Conservation (phyloP, 2,329 filamentous ascomycete species). For the Arthrobotrys conoides region DNA sequence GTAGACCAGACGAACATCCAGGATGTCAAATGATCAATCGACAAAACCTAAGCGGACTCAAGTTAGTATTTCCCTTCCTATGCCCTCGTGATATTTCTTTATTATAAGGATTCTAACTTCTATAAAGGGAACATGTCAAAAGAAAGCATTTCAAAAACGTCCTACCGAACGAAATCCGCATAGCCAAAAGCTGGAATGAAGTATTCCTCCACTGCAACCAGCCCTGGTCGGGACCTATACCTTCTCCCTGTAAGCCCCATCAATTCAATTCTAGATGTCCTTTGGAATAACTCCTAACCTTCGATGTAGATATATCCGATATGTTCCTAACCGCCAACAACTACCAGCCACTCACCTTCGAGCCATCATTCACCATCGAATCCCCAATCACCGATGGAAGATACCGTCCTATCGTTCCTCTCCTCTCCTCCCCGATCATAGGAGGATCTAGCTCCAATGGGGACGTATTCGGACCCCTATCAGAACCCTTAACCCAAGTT, state of each 20-base stretch:
- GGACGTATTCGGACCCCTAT: background rate
- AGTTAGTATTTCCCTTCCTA: slow-evolving; percentile 8
- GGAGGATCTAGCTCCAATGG: background rate
- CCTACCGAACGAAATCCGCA: slow-evolving; percentile 1
- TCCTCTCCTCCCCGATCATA: background rate
- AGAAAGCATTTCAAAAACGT: slow-evolving; percentile 17
- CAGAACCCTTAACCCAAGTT: background rate
- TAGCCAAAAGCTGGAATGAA: slow-evolving; percentile 14
- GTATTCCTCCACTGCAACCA: slow-evolving; percentile 22
- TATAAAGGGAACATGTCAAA: slow-evolving; percentile 30
- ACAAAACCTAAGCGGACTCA: slow-evolving; percentile 27
- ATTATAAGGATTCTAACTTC: background rate
- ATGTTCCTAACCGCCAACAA: slow-evolving; percentile 13
- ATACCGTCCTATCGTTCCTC: slow-evolving; percentile 13
- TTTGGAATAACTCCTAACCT: background rate
- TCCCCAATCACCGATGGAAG: background rate
- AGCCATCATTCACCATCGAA: background rate
- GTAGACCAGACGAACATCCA: background rate
- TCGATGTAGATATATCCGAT: slow-evolving; percentile 10
- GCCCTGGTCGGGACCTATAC: slow-evolving; percentile 1
- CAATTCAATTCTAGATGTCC: background rate
- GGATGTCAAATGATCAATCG: slow-evolving; percentile 25
- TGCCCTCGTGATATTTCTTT: too few species aligned
- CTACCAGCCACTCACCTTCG: slow-evolving; percentile 1
- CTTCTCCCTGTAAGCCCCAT: slow-evolving; percentile 20